Conservation (phyloP, 805 yeast species). For the Hanseniaspora taiwanica region DNA sequence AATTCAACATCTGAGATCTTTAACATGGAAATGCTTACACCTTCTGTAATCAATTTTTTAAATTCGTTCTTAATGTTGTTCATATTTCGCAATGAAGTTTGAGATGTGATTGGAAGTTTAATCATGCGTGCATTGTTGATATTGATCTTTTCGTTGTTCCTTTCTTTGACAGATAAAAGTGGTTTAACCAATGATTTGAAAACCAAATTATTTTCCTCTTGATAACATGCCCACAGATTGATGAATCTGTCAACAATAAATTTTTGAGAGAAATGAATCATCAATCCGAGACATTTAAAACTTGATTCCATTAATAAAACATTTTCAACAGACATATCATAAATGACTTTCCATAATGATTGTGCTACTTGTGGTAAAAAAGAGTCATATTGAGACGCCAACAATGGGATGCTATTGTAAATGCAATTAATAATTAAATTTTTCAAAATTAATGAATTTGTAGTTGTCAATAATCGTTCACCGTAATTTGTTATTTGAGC, state of each 20-base stretch:
- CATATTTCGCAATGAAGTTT: too few relatives aligned
- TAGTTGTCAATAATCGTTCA: conserved; percentile 54
- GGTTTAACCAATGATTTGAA: too few relatives aligned
- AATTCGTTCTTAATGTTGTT: not conserved
- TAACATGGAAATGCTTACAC: not conserved
- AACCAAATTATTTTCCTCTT: too few relatives aligned
- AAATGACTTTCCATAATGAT: conserved; percentile 16
- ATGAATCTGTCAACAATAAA: conserved; percentile 18
- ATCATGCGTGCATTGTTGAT: too few relatives aligned
- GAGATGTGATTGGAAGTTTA: too few relatives aligned
- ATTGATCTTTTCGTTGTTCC: too few relatives aligned
- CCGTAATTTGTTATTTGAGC: conserved; percentile 57
- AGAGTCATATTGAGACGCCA: conserved; percentile 32
- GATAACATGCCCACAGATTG: conserved; percentile 10
- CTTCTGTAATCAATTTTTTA: not conserved
- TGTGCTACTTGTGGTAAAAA: conserved; percentile 22
- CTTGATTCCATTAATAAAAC: conserved; percentile 16
- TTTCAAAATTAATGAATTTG: conserved; percentile 38
- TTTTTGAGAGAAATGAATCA: conserved; percentile 15
- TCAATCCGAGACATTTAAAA: conserved; percentile 11
- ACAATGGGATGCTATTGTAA: conserved; percentile 32
- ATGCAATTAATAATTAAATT: conserved; percentile 42
- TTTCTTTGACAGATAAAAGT: too few relatives aligned
- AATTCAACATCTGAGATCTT: not conserved
- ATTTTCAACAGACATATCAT: conserved; percentile 9